Evolutionary conservation across 352 stramenopile genomes (phyloP).

Genomic region (Salisapilia sapeloensis): DNA sequence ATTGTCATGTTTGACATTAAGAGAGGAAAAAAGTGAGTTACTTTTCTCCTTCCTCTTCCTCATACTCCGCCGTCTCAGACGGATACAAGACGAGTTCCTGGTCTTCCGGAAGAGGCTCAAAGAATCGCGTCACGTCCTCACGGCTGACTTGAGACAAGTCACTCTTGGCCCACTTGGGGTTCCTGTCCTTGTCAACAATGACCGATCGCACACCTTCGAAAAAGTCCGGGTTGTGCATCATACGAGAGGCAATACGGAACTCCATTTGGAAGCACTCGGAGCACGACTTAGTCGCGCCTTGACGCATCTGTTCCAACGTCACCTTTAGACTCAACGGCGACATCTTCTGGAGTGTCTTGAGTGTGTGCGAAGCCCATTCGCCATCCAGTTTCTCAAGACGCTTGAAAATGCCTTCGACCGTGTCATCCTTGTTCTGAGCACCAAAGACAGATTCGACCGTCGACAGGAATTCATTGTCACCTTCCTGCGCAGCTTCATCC

Average conservation of each 20-base stretch:
- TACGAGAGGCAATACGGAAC: constrained; percentile 70
- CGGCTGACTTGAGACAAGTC: constrained; percentile 36
- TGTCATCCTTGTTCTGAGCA: constrained; percentile 52
- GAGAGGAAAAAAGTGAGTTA: neutral
- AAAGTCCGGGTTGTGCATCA: constrained; percentile 88
- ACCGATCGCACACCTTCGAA: constrained; percentile 93
- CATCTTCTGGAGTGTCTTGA: constrained; percentile 76
- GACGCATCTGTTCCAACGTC: constrained; percentile 86
- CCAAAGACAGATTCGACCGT: constrained; percentile 67
- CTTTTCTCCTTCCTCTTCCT: constrained; percentile 2
- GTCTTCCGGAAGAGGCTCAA: constrained; percentile 54
- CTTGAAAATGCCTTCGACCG: constrained; percentile 53
- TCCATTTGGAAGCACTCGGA: constrained; percentile 92
- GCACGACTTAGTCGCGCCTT: constrained; percentile 68
- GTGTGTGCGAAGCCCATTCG: constrained; percentile 61
- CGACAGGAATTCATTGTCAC: constrained; percentile 55
- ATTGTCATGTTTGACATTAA: neutral
- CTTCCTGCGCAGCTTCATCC: constrained; percentile 71
- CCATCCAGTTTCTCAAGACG: constrained; percentile 41
- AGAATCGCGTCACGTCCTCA: constrained; percentile 67
- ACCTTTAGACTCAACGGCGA: constrained; percentile 91
- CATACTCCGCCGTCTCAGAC: too few species aligned
- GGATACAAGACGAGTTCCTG: constrained; percentile 61
- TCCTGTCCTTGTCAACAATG: constrained; percentile 92
- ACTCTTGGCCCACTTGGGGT: constrained; percentile 80